phyloP scores from a whole-genome alignment of 1,139 yeast genomes.

The Petasospora fabianii region DNA sequence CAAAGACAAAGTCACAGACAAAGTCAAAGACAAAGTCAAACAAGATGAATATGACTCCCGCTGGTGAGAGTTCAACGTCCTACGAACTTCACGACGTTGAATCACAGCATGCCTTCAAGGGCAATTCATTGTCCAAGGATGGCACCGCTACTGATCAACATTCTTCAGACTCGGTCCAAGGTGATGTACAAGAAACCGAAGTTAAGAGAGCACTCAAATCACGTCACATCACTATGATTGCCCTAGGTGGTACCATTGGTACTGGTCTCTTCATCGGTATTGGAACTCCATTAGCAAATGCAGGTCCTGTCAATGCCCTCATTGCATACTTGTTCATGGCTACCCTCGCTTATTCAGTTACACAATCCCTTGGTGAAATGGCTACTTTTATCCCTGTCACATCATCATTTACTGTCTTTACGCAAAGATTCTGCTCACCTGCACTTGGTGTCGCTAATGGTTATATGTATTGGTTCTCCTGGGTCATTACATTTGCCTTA shows the following conservation, averaged over 20 bases:
- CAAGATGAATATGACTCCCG: too few species aligned
- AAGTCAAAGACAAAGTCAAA: too few species aligned
- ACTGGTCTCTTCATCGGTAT: slow-evolving; percentile 64
- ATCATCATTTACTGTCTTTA: slow-evolving; percentile 59
- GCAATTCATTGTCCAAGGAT: background rate
- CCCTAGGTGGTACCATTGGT: slow-evolving; percentile 70
- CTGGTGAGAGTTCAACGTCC: too few species aligned
- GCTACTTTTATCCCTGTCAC: slow-evolving; percentile 72
- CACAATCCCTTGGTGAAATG: slow-evolving; percentile 76
- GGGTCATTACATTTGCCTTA: slow-evolving; percentile 82
- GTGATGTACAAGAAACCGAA: slow-evolving; percentile 33
- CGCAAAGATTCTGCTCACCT: slow-evolving; percentile 61
- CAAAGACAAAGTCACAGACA: too few species aligned
- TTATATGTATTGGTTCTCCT: slow-evolving; percentile 82
- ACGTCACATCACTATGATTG: slow-evolving; percentile 61
- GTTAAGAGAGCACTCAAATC: slow-evolving; percentile 51
- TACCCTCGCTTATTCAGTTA: slow-evolving; percentile 57
- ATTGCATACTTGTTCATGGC: slow-evolving; percentile 68
- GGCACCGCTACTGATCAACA: slow-evolving; percentile 9
- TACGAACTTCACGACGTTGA: slow-evolving; percentile 13
- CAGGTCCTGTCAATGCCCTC: slow-evolving; percentile 67
- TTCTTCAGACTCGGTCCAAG: slow-evolving; percentile 14
- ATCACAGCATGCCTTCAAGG: slow-evolving; percentile 4
- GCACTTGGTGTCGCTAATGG: slow-evolving; percentile 80
- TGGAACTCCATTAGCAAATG: slow-evolving; percentile 42